Evolutionary conservation across 345 rosid species (phyloP), one percentile per base, ranked within the genome.

Genomic region (Sonneratia alba): DNA sequence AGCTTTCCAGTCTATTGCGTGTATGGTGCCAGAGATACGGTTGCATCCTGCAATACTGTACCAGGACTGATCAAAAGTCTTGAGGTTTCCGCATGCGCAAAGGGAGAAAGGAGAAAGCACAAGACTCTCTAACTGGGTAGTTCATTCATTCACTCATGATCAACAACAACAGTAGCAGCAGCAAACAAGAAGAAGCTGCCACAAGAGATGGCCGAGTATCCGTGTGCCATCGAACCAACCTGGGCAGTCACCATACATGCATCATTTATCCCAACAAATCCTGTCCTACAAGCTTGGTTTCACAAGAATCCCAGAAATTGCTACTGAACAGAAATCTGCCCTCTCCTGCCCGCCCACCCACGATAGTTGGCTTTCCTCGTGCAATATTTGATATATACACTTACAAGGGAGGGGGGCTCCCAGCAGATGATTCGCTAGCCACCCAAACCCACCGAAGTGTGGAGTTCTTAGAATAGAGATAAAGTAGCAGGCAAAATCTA

Each of bases 171-270:
- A 27, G 32, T 27, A 62, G 16, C 37, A 62, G 32, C 37, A 62
- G 6, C 72, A 70, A 76, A 77, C 81, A 85, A 85, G 83, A 85
- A 85, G 84, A 81, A 87, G 89, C 96, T 91, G 92, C 97, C 97
- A 82, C 98, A 59, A 91, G 98, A 85, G 97, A 89, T 24, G 38
- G 66, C 19, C 32, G 19, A 88, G 95, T 95, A 89, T 47, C 72
- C 76, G 81, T 81, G 61, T 7, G 61, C 80, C 80, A 85, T 82
- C 77, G 59, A 53, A 47, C 98, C 98, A 84, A 88, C 98, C 98
- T 93, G 98, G 98, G 98, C 97, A 91, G 88, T 81, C 85, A 85
- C 80, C 84, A 77, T 77, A 80, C 59, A 74, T 83, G 66, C 77
- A 77, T 47, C 66, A 71, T 77, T 57, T 51, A 83, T 74, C 77